Base-by-base conservation (phyloP, 345 rosid genomes). In the Theobroma cacao region DNA sequence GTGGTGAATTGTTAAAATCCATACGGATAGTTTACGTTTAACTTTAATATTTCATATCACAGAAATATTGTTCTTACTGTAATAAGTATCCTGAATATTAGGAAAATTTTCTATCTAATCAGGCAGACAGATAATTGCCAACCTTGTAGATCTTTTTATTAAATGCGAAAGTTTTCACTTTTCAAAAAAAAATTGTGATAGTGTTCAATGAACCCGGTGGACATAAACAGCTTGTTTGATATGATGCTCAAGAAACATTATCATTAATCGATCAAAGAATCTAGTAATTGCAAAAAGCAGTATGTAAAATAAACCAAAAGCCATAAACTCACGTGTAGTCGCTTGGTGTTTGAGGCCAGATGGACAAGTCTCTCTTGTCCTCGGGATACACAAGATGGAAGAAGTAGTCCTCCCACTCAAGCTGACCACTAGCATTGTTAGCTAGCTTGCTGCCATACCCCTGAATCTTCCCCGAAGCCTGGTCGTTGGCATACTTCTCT, bases 361-460 rank as follows among this genome's bases (percentile, higher is more conserved):
- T 86, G 7, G 98, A 89, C 61, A 90, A 15, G 76, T 94, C 97
- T 11, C 92, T 83, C 77, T 96, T 91, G 33, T 87, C 97, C 84
- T 92, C 92, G 2, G 98, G 99, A 78, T 50, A 96, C 43, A 82
- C 80, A 71, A 92, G 94, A 62, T 92, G 99, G 75, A 96, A 96
- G 87, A 89, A 94, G 80, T 96, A 96, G 80, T 96, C 99, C 82
- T 89, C 92, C 99, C 99, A 96, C 75, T 96, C 99, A 13, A 96
- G 89, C 71, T 89, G 97, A 2, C 99, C 97, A 18, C 93, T 71
- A 11, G 95, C 94, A 81, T 88, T 96, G 80, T 96, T 96, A 28
- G 98, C 99, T 0, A 96, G 87, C 87, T 96, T 96, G 82, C 98
- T 96, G 26, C 99, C 98, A 76, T 96, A 96, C 0, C 98, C 99